Evolutionary conservation across 352 stramenopile species (phyloP), one percentile per base, ranked within the genome.

Genomic region (Phytophthora sojae): DNA sequence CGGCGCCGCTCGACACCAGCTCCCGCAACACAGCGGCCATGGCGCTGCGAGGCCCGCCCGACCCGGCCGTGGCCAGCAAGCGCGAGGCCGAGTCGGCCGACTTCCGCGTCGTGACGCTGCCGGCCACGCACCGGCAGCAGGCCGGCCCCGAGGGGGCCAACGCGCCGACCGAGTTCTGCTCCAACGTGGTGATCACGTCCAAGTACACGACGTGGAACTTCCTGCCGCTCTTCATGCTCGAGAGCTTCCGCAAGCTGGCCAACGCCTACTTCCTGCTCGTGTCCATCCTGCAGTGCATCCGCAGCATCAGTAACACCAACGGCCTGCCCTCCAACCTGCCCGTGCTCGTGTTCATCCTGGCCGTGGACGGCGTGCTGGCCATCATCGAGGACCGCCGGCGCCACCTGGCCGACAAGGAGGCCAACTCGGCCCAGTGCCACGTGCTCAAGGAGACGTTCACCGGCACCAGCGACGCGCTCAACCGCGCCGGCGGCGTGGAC

Each of bases 181-280:
- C 83, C 17, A 98, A 98, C 63, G 78, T 95, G 32, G 88, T 98
- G 15, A 93, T 93, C 61, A 98, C 94, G 52, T 96, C 91, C 73
- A 97, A 97, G 80, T 98, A 97, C 81, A 96, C 91, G 64, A 70
- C 74, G 17, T 96, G 82, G 75, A 96, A 88, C 68, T 98, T 98
- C 62, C 47, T 98, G 32, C 93, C 93, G 49, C 80, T 90, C 5
- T 97, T 98, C 50, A 81, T 98, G 54, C 73, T 93, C 68, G 91
- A 98, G 66, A 88, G 76, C 8, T 96, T 96, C 72, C 73, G 76
- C 19, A 94, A 92, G 62, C 76, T 98, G 52, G 94, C 94, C 50
- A 98, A 98, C 66, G 85, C 93, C 21, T 98, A 98, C 70, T 98
- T 98, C 60, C 69, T 98, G 8, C 75, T 98, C 17, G 90, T 98